Base-by-base conservation (phyloP, 2,329 filamentous ascomycete species). In the Thelonectria olida region DNA sequence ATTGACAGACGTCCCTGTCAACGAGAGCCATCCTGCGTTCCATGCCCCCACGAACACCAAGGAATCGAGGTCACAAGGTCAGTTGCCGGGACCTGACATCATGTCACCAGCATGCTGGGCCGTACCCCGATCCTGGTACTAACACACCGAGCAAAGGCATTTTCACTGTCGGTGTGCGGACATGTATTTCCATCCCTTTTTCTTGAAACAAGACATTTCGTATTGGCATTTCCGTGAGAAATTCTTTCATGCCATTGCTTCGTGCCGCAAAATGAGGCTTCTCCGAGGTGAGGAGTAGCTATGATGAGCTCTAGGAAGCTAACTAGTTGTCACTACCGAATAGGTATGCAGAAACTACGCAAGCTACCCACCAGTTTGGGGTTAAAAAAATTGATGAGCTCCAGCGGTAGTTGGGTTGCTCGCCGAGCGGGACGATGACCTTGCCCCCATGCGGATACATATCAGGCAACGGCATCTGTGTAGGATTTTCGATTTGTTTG, bases 51-150 rank as follows among this genome's bases (percentile, higher is more conserved):
- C 64, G 62, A 65, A 63, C 63, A 42, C 56, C 48, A 65, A 61
- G 59, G 62, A 49, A 48, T 52, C 39, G 57, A 57, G 65, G 67
- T 63, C 68, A 71, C 62, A 64, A 61, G 52, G 62, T 60, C 62
- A 64, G 64, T 67, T 59, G 59, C 58, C 58, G 54, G 64, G 42
- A 62, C 64, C 67, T 70, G 67, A 71, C 64, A 71, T 71, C 69
- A 71, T 71, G 68, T 70, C 67, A 71, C 65, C 65, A 67, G 62
- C 58, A 62, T 64, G 51, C 51, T 68, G 58, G 54, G 60, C 59
- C 51, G 57, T 54, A 63, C 48, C 54, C 64, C 47, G 51, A 66
- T 53, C 53, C 28, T 42, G 34, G 50, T 36, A 60, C 39, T 54
- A 53, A 45, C 38, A 58, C 55, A 60, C 52, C 47, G 54, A 61